These are phyloP conservation scores for Nicotiana otophora DNA, from an alignment of 257 asterid species.

Conservation along the genomic window DNA sequence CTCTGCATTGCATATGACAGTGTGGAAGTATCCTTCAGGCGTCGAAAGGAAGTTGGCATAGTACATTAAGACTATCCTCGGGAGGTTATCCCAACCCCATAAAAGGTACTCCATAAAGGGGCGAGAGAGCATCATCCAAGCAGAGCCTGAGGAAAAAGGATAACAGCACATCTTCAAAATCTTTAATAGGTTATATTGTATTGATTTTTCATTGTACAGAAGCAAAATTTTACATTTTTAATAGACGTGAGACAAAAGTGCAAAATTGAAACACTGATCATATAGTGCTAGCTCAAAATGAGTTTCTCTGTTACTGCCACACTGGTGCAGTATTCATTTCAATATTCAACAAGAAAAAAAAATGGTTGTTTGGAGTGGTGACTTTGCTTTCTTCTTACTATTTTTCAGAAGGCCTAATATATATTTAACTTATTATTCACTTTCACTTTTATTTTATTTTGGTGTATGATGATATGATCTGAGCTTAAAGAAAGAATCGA, in stretches of 20 bases:
- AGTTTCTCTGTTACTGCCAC: not conserved
- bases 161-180: not conserved
- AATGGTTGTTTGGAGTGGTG: not conserved
- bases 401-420: not conserved
- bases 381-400: not conserved
- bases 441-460: too few species aligned
- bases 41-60: conserved; percentile 71
- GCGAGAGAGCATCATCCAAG: conserved; percentile 85
- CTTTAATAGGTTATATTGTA: not conserved
- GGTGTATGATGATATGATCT: too few species aligned
- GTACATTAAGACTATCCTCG: conserved; percentile 60
- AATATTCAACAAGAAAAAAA: not conserved
- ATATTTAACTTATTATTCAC: too few species aligned
- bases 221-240: not conserved
- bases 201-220: not conserved
- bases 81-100: conserved; percentile 82
- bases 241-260: not conserved
- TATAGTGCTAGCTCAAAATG: not conserved
- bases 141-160: conserved; percentile 47
- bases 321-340: not conserved
- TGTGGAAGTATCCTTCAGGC: conserved; percentile 78
- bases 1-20: conserved; percentile 66
- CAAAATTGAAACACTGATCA: not conserved
- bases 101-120: conserved; percentile 61
- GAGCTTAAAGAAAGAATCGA: too few species aligned